Evolutionary conservation across 305 asterid genomes (phyloP).

Genomic region (Ajuga reptans): DNA sequence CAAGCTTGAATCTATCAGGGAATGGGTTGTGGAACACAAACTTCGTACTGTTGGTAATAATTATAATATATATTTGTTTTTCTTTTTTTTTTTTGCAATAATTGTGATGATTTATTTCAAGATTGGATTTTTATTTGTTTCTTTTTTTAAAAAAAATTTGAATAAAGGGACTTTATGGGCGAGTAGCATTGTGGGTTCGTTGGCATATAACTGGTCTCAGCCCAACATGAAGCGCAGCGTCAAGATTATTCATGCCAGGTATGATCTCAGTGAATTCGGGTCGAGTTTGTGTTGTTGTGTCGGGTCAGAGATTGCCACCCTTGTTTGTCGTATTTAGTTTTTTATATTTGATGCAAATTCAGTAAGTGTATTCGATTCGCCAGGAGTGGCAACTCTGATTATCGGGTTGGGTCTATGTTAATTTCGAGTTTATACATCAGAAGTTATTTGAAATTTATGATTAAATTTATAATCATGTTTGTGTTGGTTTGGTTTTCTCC

Average conservation of each 20-base stretch:
- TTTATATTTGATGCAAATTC: too few species aligned
- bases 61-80: not conserved
- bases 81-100: not conserved
- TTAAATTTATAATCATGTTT: too few species aligned
- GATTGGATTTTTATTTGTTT: constrained; percentile 15
- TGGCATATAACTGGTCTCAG: constrained; percentile 94
- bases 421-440: too few species aligned
- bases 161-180: constrained; percentile 70
- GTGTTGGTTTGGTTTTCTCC: too few species aligned
- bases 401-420: too few species aligned
- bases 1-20: constrained; percentile 46
- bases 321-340: too few species aligned
- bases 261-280: too few species aligned
- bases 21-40: constrained; percentile 91
- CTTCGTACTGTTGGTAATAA: constrained; percentile 72
- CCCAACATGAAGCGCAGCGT: constrained; percentile 88
- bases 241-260: constrained; percentile 92
- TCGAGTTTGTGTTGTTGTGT: too few species aligned
- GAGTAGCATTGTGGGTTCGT: constrained; percentile 72
- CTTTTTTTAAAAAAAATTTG: not conserved
- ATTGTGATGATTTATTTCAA: not conserved
- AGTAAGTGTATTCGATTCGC: too few species aligned
- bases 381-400: too few species aligned
- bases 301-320: too few species aligned
- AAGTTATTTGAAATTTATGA: too few species aligned